These are phyloP conservation scores for Fusarium albidum DNA, from an alignment of 2,329 filamentous ascomycete species.

Conservation along the genomic window DNA sequence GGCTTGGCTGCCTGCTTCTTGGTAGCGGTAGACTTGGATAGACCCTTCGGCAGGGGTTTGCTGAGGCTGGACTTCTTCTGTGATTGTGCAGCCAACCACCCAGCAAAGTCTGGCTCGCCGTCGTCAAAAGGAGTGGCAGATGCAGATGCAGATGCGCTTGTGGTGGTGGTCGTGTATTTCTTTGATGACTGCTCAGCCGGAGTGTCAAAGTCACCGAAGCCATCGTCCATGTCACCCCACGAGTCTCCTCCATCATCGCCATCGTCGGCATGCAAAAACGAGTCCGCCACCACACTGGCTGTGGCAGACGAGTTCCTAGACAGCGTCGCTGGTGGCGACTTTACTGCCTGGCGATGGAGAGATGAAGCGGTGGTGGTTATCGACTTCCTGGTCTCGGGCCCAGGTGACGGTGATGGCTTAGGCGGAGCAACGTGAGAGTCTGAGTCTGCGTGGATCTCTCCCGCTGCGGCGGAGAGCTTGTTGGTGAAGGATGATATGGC, in stretches of 20 bases:
- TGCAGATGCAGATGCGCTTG: slow-evolving; percentile 43
- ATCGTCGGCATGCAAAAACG: slow-evolving; percentile 63
- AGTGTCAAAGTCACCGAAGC: slow-evolving; percentile 53
- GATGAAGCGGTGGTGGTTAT: slow-evolving; percentile 62
- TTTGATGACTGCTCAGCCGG: slow-evolving; percentile 34
- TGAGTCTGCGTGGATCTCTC: slow-evolving; percentile 77
- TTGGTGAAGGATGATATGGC: slow-evolving; percentile 99
- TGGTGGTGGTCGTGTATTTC: slow-evolving; percentile 36
- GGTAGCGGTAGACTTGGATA: slow-evolving; percentile 66
- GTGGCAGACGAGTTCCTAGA: slow-evolving; percentile 59
- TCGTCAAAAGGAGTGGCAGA: slow-evolving; percentile 74
- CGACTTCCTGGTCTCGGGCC: slow-evolving; percentile 47
- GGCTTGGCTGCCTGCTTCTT: slow-evolving; percentile 55
- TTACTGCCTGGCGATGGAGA: slow-evolving; percentile 68
- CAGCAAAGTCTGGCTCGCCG: slow-evolving; percentile 93
- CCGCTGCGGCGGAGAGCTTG: slow-evolving; percentile 83
- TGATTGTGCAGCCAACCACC: slow-evolving; percentile 89
- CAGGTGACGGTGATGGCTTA: slow-evolving; percentile 51
- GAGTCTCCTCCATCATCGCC: slow-evolving; percentile 73
- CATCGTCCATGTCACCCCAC: slow-evolving; percentile 77
- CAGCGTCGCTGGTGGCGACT: slow-evolving; percentile 56
- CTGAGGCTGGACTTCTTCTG: slow-evolving; percentile 69
- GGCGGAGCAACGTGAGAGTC: slow-evolving; percentile 52
- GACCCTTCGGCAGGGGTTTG: slow-evolving; percentile 83
- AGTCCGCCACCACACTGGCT: slow-evolving; percentile 53